Conservation (phyloP, 495 filamentous ascomycete species). For the Neurospora cerealis region DNA sequence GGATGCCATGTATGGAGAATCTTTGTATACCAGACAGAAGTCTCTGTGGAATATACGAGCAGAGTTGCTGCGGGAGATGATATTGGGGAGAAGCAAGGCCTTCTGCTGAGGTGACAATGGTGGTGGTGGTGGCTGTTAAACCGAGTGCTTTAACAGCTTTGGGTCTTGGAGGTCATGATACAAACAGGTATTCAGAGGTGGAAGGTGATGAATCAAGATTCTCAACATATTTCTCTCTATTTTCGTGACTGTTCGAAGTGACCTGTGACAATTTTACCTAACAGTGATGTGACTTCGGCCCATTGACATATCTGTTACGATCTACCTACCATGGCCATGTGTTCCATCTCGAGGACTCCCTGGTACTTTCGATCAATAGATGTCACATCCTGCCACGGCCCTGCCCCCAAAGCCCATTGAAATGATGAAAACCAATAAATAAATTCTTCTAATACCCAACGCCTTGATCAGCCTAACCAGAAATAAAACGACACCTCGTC, state of each 20-base stretch:
- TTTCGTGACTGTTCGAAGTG: neutral
- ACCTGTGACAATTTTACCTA: neutral
- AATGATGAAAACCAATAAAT: neutral
- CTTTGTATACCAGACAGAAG: neutral
- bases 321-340: neutral
- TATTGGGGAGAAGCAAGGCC: neutral
- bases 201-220: neutral
- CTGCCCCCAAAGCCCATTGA: neutral
- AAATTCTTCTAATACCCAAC: neutral
- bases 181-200: neutral
- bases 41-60: neutral
- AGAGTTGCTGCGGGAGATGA: neutral
- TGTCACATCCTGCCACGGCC: neutral
- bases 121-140: neutral
- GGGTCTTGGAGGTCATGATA: neutral
- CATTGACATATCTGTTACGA: neutral
- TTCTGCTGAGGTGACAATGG: neutral
- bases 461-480: neutral
- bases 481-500: neutral
- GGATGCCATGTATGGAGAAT: neutral
- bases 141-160: neutral
- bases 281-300: neutral
- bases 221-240: neutral
- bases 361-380: neutral
- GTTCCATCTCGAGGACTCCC: neutral